A percentile compares a stretch with the other conserved stretches of the same genome.
Evolutionary conservation across 164 flowering plant genomes (phyloP).

Genomic region (Vitis vinifera): ASM3070453v1 NC_081822.1:2315501-2316000

Average conservation of each 20-base stretch:
- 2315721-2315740: not conserved
- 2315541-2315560: slow-evolving; percentile 10
- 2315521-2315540: slow-evolving; percentile 53
- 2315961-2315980: slow-evolving; percentile 54
- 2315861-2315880: not conserved
- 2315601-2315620: not conserved
- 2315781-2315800: slow-evolving; percentile 30
- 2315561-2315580: not conserved
- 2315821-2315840: not conserved
- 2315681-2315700: not conserved
- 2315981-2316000: slow-evolving; percentile 73
- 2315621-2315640: not conserved
- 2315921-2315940: slow-evolving; percentile 50
- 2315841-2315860: not conserved
- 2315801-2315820: slow-evolving; percentile 5
- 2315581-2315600: not conserved
- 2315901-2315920: slow-evolving; percentile 41
- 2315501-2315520: slow-evolving; percentile 46
- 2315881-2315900: not conserved
- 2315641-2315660: not conserved
- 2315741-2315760: not conserved
- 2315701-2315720: not conserved
- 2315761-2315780: slow-evolving; percentile 25
- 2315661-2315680: not conserved
- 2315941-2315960: slow-evolving; percentile 59